phyloP scores from a whole-genome alignment of 1,284 basidiomycete species.

The Puccinia horiana region DNA sequence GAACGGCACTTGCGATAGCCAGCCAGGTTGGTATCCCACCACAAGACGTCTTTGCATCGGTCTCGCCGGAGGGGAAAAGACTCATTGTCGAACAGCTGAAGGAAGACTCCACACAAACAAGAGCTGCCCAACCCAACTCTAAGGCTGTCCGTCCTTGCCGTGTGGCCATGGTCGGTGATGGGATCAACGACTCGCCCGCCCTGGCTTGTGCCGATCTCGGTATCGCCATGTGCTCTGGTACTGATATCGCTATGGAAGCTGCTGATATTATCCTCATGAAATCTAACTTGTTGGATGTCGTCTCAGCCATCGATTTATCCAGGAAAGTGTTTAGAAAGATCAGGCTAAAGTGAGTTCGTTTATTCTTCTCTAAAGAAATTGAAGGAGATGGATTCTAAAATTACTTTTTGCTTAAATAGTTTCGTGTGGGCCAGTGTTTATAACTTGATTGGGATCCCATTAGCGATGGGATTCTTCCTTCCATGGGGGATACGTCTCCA shows the following conservation, averaged over 20 bases:
- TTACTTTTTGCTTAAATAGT: background rate
- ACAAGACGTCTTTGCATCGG: slow-evolving; percentile 78
- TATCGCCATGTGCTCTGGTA: slow-evolving; percentile 91
- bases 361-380: slow-evolving; percentile 68
- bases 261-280: slow-evolving; percentile 98
- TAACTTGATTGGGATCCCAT: slow-evolving; percentile 91
- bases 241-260: slow-evolving; percentile 94
- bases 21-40: slow-evolving; percentile 78
- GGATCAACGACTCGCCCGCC: slow-evolving; percentile 97
- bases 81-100: slow-evolving; percentile 76
- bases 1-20: slow-evolving; percentile 81
- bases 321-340: slow-evolving; percentile 87
- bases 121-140: slow-evolving; percentile 7
- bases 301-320: slow-evolving; percentile 89
- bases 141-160: slow-evolving; percentile 44
- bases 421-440: slow-evolving; percentile 63
- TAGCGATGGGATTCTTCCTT: slow-evolving; percentile 95
- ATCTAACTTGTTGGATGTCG: slow-evolving; percentile 91
- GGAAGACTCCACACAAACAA: slow-evolving; percentile 61
- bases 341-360: slow-evolving; percentile 62
- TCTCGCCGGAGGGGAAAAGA: slow-evolving; percentile 91
- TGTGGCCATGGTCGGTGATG: slow-evolving; percentile 81
- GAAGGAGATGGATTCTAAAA: background rate
- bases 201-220: slow-evolving; percentile 92
- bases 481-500: slow-evolving; percentile 90